A percentile compares a stretch with the other conserved stretches of the same genome.
Evolutionary conservation across 768 basidiomycete species (phyloP).

Genomic region (Lepiota brunneoincarnata): DNA sequence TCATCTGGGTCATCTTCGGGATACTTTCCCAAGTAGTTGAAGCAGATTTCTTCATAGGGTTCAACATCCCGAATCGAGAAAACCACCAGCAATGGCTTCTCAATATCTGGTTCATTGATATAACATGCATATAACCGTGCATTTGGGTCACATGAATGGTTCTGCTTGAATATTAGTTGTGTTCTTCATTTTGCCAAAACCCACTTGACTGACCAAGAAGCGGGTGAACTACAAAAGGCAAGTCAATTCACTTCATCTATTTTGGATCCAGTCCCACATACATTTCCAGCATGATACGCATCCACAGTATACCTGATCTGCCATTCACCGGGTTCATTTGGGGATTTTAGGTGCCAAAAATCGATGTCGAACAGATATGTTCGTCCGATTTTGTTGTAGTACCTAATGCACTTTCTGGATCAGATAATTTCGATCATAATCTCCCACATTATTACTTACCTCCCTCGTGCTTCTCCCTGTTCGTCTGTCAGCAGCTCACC

Average conservation of each 20-base stretch:
- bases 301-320: conserved; percentile 62
- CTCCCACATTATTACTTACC: conserved; percentile 37
- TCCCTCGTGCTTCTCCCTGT: conserved; percentile 66
- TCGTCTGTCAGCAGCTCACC: conserved; percentile 77
- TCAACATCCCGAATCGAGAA: conserved; percentile 67
- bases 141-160: conserved; percentile 92
- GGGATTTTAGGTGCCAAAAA: conserved; percentile 58
- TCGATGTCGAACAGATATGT: conserved; percentile 87
- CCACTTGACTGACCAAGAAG: conserved; percentile 58
- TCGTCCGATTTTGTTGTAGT: conserved; percentile 70
- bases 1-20: conserved; percentile 39
- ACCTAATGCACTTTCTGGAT: conserved; percentile 33
- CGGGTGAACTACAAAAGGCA: conserved; percentile 71
- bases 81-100: conserved; percentile 65
- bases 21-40: conserved; percentile 61
- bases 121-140: conserved; percentile 69
- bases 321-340: conserved; percentile 28
- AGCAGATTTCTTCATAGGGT: conserved; percentile 69
- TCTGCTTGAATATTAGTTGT: conserved; percentile 40
- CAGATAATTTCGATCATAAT: neutral
- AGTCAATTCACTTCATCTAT: neutral
- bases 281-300: conserved; percentile 86
- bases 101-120: conserved; percentile 71
- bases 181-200: neutral
- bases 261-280: conserved; percentile 33